Conservation (phyloP, 495 filamentous ascomycete species). For the Penicillium longicatenatum region DNA sequence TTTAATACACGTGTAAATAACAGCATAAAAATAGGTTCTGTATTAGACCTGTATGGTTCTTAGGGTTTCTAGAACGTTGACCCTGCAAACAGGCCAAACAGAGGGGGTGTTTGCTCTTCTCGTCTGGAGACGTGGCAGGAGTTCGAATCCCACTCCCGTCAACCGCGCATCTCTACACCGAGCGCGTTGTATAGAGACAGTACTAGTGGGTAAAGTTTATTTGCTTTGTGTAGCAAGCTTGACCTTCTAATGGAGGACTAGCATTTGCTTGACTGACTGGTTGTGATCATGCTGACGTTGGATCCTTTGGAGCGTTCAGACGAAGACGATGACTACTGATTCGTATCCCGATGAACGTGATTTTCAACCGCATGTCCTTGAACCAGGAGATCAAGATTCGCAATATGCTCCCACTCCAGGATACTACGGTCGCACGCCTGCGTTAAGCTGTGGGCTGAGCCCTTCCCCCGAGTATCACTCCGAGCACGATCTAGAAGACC, state of each 20-base stretch:
- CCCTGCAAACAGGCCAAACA: conserved; percentile 8
- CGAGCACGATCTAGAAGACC: too few species aligned
- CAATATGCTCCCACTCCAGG: too few species aligned
- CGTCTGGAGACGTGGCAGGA: conserved; percentile 10
- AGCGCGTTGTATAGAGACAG: conserved; percentile 13
- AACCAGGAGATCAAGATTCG: too few species aligned
- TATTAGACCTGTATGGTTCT: conserved; percentile 4
- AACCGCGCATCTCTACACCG: conserved; percentile 3
- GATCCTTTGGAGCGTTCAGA: conserved; percentile 1
- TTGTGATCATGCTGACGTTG: conserved; percentile 12
- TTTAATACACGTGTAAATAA: too few species aligned
- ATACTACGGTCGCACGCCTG: too few species aligned
- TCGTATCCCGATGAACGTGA: conserved; percentile 3
- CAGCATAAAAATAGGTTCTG: too few species aligned
- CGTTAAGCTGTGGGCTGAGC: too few species aligned
- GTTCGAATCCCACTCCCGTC: conserved; percentile 5
- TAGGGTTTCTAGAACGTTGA: too few species aligned
- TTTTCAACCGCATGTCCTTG: not conserved
- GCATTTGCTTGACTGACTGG: conserved; percentile 12
- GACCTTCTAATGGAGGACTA: not conserved
- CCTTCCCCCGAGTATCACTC: too few species aligned
- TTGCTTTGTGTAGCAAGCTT: conserved; percentile 14
- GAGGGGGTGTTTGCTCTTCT: not conserved
- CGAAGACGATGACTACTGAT: conserved; percentile 6
- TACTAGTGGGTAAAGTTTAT: conserved; percentile 12